Conservation (phyloP, 371 early-diverging fungal genomes). For the Caulochytrium protostelioides region DNA sequence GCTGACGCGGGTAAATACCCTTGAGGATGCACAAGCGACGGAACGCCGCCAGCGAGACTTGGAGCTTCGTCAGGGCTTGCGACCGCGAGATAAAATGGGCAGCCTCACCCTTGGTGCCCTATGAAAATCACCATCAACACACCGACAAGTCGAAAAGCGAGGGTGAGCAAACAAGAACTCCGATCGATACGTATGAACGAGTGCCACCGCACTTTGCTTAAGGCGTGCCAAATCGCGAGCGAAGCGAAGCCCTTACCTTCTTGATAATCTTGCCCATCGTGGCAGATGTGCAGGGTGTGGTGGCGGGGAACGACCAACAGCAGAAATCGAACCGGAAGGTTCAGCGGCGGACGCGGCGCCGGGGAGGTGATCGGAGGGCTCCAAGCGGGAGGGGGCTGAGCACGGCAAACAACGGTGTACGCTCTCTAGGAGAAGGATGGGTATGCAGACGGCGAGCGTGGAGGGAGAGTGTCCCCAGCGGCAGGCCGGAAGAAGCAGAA, state of each 20-base stretch:
- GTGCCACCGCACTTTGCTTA: background rate
- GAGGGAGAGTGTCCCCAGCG: too few relatives aligned
- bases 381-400: too few relatives aligned
- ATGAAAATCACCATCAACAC: background rate
- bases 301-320: too few relatives aligned
- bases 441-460: too few relatives aligned
- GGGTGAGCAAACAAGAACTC: background rate
- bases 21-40: slow-evolving; percentile 93
- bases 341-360: too few relatives aligned
- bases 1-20: slow-evolving; percentile 93
- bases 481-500: too few relatives aligned
- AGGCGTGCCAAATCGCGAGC: background rate
- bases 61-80: slow-evolving; percentile 80
- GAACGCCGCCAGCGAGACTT: slow-evolving; percentile 77
- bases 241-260: slow-evolving; percentile 10
- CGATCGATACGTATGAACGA: background rate
- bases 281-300: too few relatives aligned
- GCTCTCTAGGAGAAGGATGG: too few relatives aligned
- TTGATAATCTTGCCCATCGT: slow-evolving; percentile 56
- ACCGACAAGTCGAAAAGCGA: background rate
- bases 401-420: too few relatives aligned
- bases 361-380: too few relatives aligned
- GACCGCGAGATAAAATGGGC: slow-evolving; percentile 74
- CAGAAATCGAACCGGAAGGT: too few relatives aligned
- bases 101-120: slow-evolving; percentile 76